Evolutionary conservation across 805 yeast genomes (phyloP).

Genomic region (Lachancea meyersii): DNA sequence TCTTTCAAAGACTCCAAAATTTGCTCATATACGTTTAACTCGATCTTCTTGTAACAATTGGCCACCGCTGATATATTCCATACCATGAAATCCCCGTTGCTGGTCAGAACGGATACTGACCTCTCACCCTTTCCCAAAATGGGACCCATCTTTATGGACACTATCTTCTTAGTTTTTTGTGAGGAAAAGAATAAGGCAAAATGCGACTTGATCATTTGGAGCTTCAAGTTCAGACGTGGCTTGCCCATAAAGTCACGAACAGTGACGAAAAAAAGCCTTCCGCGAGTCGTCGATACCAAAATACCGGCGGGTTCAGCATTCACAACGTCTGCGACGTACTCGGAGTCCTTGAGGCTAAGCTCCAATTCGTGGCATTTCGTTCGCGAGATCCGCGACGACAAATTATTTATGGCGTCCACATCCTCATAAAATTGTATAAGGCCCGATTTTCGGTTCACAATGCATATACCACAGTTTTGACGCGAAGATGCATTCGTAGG

Average conservation of each 20-base stretch:
- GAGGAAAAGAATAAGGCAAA: slow-evolving; percentile 33
- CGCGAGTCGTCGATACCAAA: slow-evolving; percentile 60
- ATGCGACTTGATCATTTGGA: slow-evolving; percentile 29
- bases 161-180: slow-evolving; percentile 39
- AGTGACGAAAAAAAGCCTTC: slow-evolving; percentile 55
- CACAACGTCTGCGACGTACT: slow-evolving; percentile 49
- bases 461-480: slow-evolving; percentile 47
- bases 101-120: slow-evolving; percentile 37
- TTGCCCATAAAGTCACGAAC: slow-evolving; percentile 66
- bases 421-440: slow-evolving; percentile 64
- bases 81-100: slow-evolving; percentile 40
- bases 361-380: slow-evolving; percentile 23
- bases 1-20: slow-evolving; percentile 39
- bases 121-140: slow-evolving; percentile 47
- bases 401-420: slow-evolving; percentile 40
- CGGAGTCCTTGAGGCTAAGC: slow-evolving; percentile 33
- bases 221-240: slow-evolving; percentile 34
- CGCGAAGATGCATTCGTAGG: neutral
- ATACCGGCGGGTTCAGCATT: slow-evolving; percentile 72
- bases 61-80: slow-evolving; percentile 47
- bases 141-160: slow-evolving; percentile 51
- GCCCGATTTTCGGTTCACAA: slow-evolving; percentile 56
- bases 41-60: slow-evolving; percentile 35
- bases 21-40: slow-evolving; percentile 32
- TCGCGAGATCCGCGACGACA: slow-evolving; percentile 25